Percentiles rank a stretch among this genome's conserved stretches.
These are phyloP conservation scores for Leishmania tropica DNA, from an alignment of 208 protist genomes.

Conservation along the genomic window DNA sequence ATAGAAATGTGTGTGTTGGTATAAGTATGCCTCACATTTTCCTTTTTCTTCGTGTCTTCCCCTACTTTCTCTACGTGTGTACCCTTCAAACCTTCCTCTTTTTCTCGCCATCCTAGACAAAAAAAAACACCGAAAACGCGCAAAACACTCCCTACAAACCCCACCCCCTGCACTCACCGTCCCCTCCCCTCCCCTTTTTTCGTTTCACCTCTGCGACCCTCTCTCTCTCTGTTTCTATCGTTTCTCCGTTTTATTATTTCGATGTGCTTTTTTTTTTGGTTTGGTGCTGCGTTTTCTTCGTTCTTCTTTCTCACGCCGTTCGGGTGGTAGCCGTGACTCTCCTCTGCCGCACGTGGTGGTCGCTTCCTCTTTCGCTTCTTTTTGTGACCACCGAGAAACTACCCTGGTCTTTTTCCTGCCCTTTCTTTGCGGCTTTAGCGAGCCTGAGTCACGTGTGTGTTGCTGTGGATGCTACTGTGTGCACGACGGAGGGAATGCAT, in stretches of 20 bases:
- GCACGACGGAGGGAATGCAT: not conserved
- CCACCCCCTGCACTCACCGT: not conserved
- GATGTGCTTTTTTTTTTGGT: not conserved
- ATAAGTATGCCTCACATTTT: not conserved
- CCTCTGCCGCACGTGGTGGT: not conserved
- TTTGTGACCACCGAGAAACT: not conserved
- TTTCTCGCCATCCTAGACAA: not conserved
- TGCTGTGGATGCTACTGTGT: not conserved
- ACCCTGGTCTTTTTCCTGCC: not conserved
- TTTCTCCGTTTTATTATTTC: not conserved
- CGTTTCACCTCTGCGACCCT: not conserved
- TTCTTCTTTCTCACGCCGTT: not conserved
- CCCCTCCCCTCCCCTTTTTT: too few relatives aligned
- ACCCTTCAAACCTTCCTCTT: not conserved
- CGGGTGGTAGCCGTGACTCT: not conserved
- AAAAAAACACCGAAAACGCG: too few relatives aligned
- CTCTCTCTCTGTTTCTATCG: not conserved
- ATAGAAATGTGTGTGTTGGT: not conserved
- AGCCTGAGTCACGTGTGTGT: not conserved
- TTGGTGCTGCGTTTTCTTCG: not conserved
- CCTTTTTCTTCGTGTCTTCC: not conserved
- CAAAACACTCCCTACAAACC: not conserved
- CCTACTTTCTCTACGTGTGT: slow-evolving; percentile 12
- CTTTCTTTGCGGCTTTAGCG: not conserved
- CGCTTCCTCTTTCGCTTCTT: not conserved